Evolutionary conservation across 2,329 filamentous ascomycete genomes (phyloP).

Genomic region (Periglandula ipomoeae): DNA sequence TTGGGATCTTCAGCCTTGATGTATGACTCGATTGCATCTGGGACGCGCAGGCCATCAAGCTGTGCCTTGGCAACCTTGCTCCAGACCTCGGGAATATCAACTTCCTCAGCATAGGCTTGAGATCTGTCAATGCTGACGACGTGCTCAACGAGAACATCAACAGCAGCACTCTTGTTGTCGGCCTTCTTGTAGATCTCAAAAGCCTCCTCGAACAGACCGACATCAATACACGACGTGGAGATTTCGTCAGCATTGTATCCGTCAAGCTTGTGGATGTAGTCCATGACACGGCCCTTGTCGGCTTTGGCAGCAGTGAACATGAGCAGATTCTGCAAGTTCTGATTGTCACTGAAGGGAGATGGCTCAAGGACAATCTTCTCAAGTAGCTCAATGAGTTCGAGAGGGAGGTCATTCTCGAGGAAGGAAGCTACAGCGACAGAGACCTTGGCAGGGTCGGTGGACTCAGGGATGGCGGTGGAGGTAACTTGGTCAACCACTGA

Average conservation of each 20-base stretch:
- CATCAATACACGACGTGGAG: conserved; percentile 83
- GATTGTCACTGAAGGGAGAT: conserved; percentile 96
- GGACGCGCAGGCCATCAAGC: conserved; percentile 86
- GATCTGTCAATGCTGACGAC: conserved; percentile 97
- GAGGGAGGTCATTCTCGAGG: conserved; percentile 80
- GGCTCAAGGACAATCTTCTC: conserved; percentile 99
- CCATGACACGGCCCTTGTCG: conserved; percentile 89
- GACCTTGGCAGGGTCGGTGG: conserved; percentile 86
- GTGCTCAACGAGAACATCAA: conserved; percentile 88
- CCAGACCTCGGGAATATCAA: conserved; percentile 93
- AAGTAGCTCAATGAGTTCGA: conserved; percentile 90
- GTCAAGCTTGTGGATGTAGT: conserved; percentile 88
- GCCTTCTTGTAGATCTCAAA: conserved; percentile 99
- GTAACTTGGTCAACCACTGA: conserved; percentile 95
- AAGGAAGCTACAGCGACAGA: conserved; percentile 91
- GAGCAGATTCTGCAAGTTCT: conserved; percentile 89
- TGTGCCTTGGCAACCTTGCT: conserved; percentile 97
- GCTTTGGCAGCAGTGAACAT: conserved; percentile 96
- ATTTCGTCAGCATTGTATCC: conserved; percentile 90
- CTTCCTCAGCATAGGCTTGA: conserved; percentile 88
- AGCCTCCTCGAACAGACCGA: conserved; percentile 91
- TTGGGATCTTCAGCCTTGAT: conserved; percentile 88
- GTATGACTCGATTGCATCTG: conserved; percentile 92
- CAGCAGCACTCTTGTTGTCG: conserved; percentile 75
- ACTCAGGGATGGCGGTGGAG: conserved; percentile 87